Base-by-base conservation (phyloP, 1,284 basidiomycete species). In the Malassezia brasiliensis region DNA sequence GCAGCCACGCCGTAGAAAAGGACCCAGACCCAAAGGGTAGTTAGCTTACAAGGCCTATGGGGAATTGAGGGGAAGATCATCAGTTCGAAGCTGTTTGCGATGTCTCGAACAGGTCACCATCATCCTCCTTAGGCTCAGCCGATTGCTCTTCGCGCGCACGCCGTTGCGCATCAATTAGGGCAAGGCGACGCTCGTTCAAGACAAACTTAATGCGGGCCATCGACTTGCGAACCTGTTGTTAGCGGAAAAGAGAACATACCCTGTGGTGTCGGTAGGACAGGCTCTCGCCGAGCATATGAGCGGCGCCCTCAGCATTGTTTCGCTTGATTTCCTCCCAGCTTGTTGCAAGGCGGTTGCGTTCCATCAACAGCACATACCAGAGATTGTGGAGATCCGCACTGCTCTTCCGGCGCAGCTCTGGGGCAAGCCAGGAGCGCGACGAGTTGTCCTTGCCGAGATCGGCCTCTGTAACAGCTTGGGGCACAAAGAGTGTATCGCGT, bases 131-230 rank as follows among this genome's bases (percentile, higher is more conserved):
- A 19, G 49, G 19, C 28, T 20, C 37, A 22, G 37, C 25, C 5
- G 42, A 36, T 9, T 28, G 35, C 30, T 48, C 50, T 25, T 41
- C 38, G 32, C 50, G 55, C 3, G 35, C 55, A n/a, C 17, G 28
- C 10, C 36, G 37, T 80, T 77, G 87, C 77, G 78, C 79, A n/a
- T 80, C 75, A 42, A 79, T 74, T 28, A 90, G 86, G 7, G 88
- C 89, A 14, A 90, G 76, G 39, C 90, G 82, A 41, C 93, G 84
- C 75, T 98, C 93, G 71, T 90, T 90, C 52, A 96, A 79, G 14
- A 96, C 85, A 62, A 83, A 84, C 76, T 98, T 98, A 77, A 96
- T 90, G 40, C 89, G 83, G 19, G 89, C 89, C 89, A 96, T 94
- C n/a, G 88, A 85, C 78, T 91, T 94, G 46, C 87, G 85, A 74